Evolutionary conservation across 2,329 filamentous ascomycete genomes (phyloP).

Genomic region (Cryoendolithus antarcticus): DNA sequence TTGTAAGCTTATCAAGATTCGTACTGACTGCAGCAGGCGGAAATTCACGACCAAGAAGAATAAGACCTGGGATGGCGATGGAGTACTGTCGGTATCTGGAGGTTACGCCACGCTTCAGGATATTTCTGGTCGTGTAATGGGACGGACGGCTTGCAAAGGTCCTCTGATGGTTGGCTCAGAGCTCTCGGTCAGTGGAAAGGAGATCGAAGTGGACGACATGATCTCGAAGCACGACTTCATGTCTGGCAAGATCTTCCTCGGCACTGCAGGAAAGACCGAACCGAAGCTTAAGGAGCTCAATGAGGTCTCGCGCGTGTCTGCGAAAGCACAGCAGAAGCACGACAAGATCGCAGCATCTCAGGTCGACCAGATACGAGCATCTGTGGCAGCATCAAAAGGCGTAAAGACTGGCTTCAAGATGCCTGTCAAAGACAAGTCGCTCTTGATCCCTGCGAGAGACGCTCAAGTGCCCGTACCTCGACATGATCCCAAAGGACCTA

Average conservation of each 20-base stretch:
- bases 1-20: background rate
- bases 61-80: constrained; percentile 68
- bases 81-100: constrained; percentile 45
- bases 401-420: constrained; percentile 45
- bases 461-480: constrained; percentile 44
- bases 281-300: constrained; percentile 16
- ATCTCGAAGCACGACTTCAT: constrained; percentile 44
- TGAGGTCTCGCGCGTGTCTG: constrained; percentile 13
- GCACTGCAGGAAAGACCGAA: constrained; percentile 16
- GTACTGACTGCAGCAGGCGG: constrained; percentile 36
- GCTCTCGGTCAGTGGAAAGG: constrained; percentile 53
- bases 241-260: constrained; percentile 18
- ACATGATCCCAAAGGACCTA: constrained; percentile 48
- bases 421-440: constrained; percentile 40
- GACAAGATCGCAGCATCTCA: constrained; percentile 28
- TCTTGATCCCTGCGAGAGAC: constrained; percentile 28
- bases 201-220: constrained; percentile 53
- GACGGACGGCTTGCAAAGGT: constrained; percentile 43
- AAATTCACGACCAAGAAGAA: constrained; percentile 61
- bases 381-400: constrained; percentile 26
- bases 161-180: constrained; percentile 47
- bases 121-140: constrained; percentile 50
- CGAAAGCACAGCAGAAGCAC: constrained; percentile 20
- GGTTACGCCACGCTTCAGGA: constrained; percentile 51
- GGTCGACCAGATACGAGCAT: constrained; percentile 23